These are phyloP conservation scores for Cyberlindnera maritima DNA, from an alignment of 805 yeast genomes.

Conservation along the genomic window DNA sequence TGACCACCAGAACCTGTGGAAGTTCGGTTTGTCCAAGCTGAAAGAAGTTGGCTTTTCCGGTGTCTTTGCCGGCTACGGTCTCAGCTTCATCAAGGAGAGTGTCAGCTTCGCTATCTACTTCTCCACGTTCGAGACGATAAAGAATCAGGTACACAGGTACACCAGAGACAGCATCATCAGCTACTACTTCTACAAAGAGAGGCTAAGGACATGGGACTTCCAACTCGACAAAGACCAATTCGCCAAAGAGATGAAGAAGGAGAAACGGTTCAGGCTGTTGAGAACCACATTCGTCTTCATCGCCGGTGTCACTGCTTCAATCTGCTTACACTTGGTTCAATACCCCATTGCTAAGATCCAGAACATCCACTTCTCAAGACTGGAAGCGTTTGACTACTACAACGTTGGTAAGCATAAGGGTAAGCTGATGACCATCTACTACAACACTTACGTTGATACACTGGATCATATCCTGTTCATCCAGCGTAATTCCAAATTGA, in stretches of 20 bases:
- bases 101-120: slow-evolving; percentile 84
- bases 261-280: slow-evolving; percentile 40
- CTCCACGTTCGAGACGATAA: slow-evolving; percentile 73
- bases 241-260: slow-evolving; percentile 26
- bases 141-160: slow-evolving; percentile 58
- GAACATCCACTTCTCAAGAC: slow-evolving; percentile 69
- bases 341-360: slow-evolving; percentile 83
- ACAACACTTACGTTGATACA: slow-evolving; percentile 76
- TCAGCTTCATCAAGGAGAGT: slow-evolving; percentile 75
- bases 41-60: slow-evolving; percentile 75
- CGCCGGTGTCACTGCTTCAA: slow-evolving; percentile 89
- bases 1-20: slow-evolving; percentile 70
- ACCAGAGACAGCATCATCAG: slow-evolving; percentile 45
- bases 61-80: slow-evolving; percentile 85
- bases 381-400: slow-evolving; percentile 75
- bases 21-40: slow-evolving; percentile 66
- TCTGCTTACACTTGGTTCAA: slow-evolving; percentile 71
- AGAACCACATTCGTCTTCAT: slow-evolving; percentile 67
- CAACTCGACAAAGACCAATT: slow-evolving; percentile 22
- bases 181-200: slow-evolving; percentile 39
- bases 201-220: slow-evolving; percentile 27
- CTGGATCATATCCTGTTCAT: slow-evolving; percentile 55
- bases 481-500: slow-evolving; percentile 49
- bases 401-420: slow-evolving; percentile 27
- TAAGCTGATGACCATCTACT: slow-evolving; percentile 44